A percentile compares a stretch with the other conserved stretches of the same genome.
Evolutionary conservation across 1,284 basidiomycete genomes (phyloP).

Genomic region (Ustilago nuda): DNA sequence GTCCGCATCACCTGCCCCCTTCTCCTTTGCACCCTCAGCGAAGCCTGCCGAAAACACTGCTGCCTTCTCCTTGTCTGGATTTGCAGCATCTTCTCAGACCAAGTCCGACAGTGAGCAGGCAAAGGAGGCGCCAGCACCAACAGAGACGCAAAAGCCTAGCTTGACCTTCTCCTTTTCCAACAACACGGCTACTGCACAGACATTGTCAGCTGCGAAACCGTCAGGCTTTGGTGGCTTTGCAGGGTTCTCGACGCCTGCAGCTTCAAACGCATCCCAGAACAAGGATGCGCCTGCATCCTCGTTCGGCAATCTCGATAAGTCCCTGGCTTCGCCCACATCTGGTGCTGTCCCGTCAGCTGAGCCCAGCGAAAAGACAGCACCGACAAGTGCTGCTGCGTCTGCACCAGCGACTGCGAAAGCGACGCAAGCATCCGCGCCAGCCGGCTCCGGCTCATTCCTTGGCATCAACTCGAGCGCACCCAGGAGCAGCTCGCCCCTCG

Average conservation of each 20-base stretch:
- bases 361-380: background rate
- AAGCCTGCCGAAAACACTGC: conserved; percentile 4
- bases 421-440: conserved; percentile 1
- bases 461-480: conserved; percentile 53
- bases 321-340: background rate
- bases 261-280: conserved; percentile 10
- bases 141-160: conserved; percentile 9
- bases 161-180: conserved; percentile 27
- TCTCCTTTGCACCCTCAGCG: conserved; percentile 25
- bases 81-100: conserved; percentile 3
- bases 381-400: background rate
- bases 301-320: conserved; percentile 26
- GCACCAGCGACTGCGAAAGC: conserved; percentile 22
- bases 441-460: conserved; percentile 25
- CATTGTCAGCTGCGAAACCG: conserved; percentile 12
- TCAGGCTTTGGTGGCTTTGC: conserved; percentile 19
- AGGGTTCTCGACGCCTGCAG: conserved; percentile 16
- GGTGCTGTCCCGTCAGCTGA: background rate
- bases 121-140: conserved; percentile 2
- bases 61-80: conserved; percentile 6
- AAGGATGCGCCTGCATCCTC: conserved; percentile 33
- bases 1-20: conserved; percentile 15
- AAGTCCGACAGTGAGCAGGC: conserved; percentile 3
- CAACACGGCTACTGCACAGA: conserved; percentile 4
- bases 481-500: conserved; percentile 53